Base-by-base conservation (phyloP, 1,139 yeast genomes). In the Yamadazyma aaseri region DNA sequence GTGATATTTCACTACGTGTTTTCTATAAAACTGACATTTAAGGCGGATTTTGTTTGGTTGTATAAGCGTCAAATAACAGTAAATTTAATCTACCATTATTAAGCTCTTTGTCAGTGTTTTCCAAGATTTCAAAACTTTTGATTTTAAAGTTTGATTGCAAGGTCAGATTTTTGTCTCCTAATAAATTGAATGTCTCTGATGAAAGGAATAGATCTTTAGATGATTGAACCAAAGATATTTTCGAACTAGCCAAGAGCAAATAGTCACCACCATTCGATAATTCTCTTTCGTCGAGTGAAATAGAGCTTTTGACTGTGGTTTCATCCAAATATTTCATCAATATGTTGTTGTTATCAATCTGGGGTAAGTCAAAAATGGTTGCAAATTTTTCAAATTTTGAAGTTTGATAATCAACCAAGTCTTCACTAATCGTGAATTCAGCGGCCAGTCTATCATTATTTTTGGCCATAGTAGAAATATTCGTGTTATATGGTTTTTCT, bases 61-160 rank as follows among this genome's bases (percentile, higher is more conserved):
- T 66, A 32, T 80, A 76, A 1, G 92, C 81, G 46, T 84, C 92
- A 54, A 90, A 87, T 38, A 83, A 61, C 42, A 84, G 81, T 35
- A 89, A 60, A 49, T 83, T 84, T 16, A 86, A 58, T 18, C 89
- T 79, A 2, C 81, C 79, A 46, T 82, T 89, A 52, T 85, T 85
- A 26, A 78, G 59, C 1, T 65, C 60, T 0, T 75, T 67, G 41
- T 75, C 73, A 1, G 85, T 68, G 44, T 83, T 90, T 50, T 85
- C 94, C 34, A 86, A 65, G 35, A 85, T 58, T 48, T 84, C 92
- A 57, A 80, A 83, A 37, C 74, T 68, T 28, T 60, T 58, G 28
- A 69, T 48, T 29, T 54, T 50, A 40, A 67, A 66, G 11, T 37
- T 35, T 5, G 34, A 26, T 18, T 30, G n/a, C 7, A 25, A 16